Evolutionary conservation across 495 filamentous ascomycete genomes (phyloP).

Genomic region (Pyrenopolyporus hunteri): DNA sequence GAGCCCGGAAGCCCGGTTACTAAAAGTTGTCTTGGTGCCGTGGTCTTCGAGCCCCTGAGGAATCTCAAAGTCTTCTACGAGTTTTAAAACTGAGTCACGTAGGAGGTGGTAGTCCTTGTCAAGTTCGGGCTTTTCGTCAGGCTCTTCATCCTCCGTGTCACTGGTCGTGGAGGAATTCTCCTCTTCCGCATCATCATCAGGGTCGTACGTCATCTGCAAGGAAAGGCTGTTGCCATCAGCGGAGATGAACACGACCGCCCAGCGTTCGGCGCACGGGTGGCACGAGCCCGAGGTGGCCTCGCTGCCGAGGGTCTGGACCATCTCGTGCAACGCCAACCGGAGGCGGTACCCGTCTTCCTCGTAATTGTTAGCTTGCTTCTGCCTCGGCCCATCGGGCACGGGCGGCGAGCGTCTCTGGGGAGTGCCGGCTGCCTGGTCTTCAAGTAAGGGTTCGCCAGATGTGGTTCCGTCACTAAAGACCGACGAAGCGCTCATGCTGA

Average conservation of each 20-base stretch:
- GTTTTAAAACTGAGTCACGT: slow-evolving; percentile 78
- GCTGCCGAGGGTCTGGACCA: slow-evolving; percentile 64
- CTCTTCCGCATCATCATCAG: slow-evolving; percentile 67
- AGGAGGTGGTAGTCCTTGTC: slow-evolving; percentile 84
- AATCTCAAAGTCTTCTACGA: slow-evolving; percentile 81
- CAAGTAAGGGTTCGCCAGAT: slow-evolving; percentile 67
- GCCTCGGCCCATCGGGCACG: slow-evolving; percentile 42
- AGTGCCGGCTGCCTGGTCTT: slow-evolving; percentile 50
- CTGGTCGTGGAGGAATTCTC: slow-evolving; percentile 67
- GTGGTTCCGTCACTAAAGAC: slow-evolving; percentile 70
- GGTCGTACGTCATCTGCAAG: slow-evolving; percentile 74
- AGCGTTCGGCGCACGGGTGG: slow-evolving; percentile 74
- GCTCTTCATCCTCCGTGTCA: slow-evolving; percentile 68
- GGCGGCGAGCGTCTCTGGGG: slow-evolving; percentile 53
- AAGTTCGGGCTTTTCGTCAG: slow-evolving; percentile 67
- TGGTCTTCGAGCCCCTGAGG: slow-evolving; percentile 64
- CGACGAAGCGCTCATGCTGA: slow-evolving; percentile 71
- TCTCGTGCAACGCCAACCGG: slow-evolving; percentile 66
- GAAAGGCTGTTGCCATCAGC: slow-evolving; percentile 70
- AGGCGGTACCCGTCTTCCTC: slow-evolving; percentile 63
- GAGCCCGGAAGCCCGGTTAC: slow-evolving; percentile 63
- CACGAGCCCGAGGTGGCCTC: slow-evolving; percentile 66
- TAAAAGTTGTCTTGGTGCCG: slow-evolving; percentile 62
- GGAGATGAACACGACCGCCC: slow-evolving; percentile 78
- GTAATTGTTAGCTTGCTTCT: slow-evolving; percentile 49